Base-by-base conservation (phyloP, 225 moss, liverwort and hornwort genomes). In the Bryoerythrophyllum caledonicum region DNA sequence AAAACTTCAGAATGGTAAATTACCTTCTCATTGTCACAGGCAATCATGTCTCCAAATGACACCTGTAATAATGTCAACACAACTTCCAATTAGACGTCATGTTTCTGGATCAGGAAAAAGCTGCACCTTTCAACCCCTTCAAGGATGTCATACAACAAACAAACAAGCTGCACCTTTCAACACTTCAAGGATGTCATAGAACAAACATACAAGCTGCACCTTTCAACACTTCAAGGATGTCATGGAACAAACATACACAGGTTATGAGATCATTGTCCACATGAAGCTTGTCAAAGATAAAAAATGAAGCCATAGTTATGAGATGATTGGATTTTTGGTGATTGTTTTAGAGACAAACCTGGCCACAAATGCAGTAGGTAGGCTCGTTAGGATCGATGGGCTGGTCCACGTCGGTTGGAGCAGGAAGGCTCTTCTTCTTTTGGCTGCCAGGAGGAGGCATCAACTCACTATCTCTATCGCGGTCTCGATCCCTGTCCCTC, bases 11-110 rank as follows among this genome's bases (percentile, higher is more conserved):
- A 7, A 65, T 65, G 41, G 61, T 32, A 77, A 71, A 66, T 77
- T 80, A 96, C 95, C 85, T 86, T 85, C 59, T 94, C 94, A 76
- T 97, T 97, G 73, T 97, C 97, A 82, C 97, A 97, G 6, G 94
- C 94, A 81, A 97, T 97, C 97, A 97, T 97, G 60, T 97, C 97
- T 76, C 97, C 97, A 83, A 97, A 97, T 30, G 97, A 97, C 32
- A 97, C 96, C 95, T 96, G 90, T 72, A 70, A 81, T 65, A 62
- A 21, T 5, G 63, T 46, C 48, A 73, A 60, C 17, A 21, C 49
- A 25, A 17, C 17, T 59, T 19, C 12, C n/a, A 17, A 15, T 40
- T 43, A 75, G 41, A 66, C 65, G 30, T 17, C 24, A 57, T 49
- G 34, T 9, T 73, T 41, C 49, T 52, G 38, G 15, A 17, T 60